Evolutionary conservation across 352 stramenopile species (phyloP), one percentile per base, ranked within the genome.

Genomic region (Pythium insidiosum): DNA sequence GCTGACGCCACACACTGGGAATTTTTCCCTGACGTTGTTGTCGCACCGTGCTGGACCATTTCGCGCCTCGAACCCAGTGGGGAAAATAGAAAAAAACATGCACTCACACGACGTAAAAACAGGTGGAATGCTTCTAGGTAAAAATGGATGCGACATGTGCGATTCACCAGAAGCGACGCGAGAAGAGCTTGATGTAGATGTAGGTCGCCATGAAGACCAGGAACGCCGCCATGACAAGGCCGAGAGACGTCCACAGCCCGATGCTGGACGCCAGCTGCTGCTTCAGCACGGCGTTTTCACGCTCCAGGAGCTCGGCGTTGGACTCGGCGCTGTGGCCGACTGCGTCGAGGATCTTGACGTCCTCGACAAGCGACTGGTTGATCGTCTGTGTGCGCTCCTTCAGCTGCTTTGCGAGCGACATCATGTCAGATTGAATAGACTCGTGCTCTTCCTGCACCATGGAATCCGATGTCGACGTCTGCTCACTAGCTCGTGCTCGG

Each of bases 151-250:
- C n/a, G n/a, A n/a, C n/a, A n/a, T n/a, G n/a, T n/a, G n/a, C n/a
- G n/a, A n/a, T n/a, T n/a, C n/a, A n/a, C n/a, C n/a, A n/a, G n/a
- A 52, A 56, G 42, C 75, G 60, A 4, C 69, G 41, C 9, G 61
- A 83, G 42, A 88, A 88, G 19, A 88, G 40, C 55, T 86, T 86
- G 56, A 89, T 84, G 63, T 84, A 89, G 16, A 84, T 70, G 50
- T 87, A 89, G 42, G 61, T 84, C 53, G 66, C 47, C 24, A 87
- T 50, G 33, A 87, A 89, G 20, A 83, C 61, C 39, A 80, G 43
- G 28, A 86, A 55, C 23, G 76, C 58, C 37, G 62, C 75, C 19
- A 65, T 63, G 34, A 88, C 61, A 22, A 88, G 73, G 48, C 61
- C 83, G 12, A 88, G 51, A 24, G 76, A 84, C 23, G 73, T 88